phyloP scores from a whole-genome alignment of 805 yeast genomes.

The Tetrapisispora iriomotensis region DNA sequence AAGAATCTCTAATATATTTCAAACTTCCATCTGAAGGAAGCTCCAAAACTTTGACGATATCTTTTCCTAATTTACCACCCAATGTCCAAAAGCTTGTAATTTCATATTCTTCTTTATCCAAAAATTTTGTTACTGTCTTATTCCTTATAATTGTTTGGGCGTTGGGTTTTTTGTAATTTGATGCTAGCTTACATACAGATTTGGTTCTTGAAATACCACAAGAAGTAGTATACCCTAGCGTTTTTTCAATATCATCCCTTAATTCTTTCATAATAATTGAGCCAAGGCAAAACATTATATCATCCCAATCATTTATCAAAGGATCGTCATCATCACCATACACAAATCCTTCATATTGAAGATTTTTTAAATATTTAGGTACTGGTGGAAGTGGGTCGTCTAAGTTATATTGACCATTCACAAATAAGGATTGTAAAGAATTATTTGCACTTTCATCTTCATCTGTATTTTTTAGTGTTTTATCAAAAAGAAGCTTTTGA shows the following conservation, averaged over 20 bases:
- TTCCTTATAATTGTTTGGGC: slow-evolving; percentile 68
- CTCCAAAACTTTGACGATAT: slow-evolving; percentile 39
- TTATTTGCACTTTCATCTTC: neutral
- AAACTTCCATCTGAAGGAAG: slow-evolving; percentile 42
- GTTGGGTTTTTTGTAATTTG: slow-evolving; percentile 77
- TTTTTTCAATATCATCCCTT: slow-evolving; percentile 41
- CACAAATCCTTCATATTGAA: slow-evolving; percentile 16
- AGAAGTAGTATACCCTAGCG: slow-evolving; percentile 75
- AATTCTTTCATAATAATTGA: slow-evolving; percentile 48
- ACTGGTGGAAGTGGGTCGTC: slow-evolving; percentile 20
- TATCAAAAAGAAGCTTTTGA: slow-evolving; percentile 28
- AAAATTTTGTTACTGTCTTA: slow-evolving; percentile 39
- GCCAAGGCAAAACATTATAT: slow-evolving; percentile 57
- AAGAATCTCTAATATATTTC: slow-evolving; percentile 41
- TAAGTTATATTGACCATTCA: slow-evolving; percentile 17
- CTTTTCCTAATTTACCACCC: slow-evolving; percentile 82
- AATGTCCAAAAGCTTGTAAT: slow-evolving; percentile 76
- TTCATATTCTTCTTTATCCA: slow-evolving; percentile 42
- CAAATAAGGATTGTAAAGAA: slow-evolving; percentile 14
- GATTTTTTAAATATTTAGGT: slow-evolving; percentile 11
- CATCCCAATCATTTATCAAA: slow-evolving; percentile 63
- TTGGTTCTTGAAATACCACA: slow-evolving; percentile 78
- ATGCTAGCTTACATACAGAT: slow-evolving; percentile 76
- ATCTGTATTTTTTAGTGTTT: neutral
- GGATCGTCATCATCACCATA: slow-evolving; percentile 12